Base-by-base conservation (phyloP, 2,329 filamentous ascomycete species). In the Aspergillus brasiliensis region DNA sequence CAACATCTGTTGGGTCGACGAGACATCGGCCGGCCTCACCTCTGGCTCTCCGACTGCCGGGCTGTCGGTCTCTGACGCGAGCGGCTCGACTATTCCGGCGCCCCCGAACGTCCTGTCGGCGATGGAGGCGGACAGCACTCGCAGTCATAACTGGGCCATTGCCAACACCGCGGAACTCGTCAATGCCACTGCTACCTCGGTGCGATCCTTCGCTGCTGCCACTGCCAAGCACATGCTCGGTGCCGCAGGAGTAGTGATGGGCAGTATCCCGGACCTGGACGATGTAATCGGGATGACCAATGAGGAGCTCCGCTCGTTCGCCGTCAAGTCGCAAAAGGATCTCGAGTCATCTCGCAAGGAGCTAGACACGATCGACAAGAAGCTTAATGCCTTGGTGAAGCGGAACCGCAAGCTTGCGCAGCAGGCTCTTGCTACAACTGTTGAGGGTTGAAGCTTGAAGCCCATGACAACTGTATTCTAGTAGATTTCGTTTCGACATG, bases 341-440 rank as follows among this genome's bases (percentile, higher is more conserved):
- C 88, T 92, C 77, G 89, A 92, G 65, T 80, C 81, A 8, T 84
- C 93, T 66, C 87, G 88, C 73, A 83, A 83, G 66, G 88, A 94
- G 61, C 87, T 92, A 67, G 82, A 81, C 57, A 59, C 70, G 4
- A 69, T 78, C 37, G 79, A 81, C 62, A 81, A 81, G 67, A 77
- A 79, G 61, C 69, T 78, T 27, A 65, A 64, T 23, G 76, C 72
- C 10, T 63, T 79, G 23, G 72, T 79, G 38, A 78, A 78, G 48
- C 71, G 77, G 10, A 79, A 79, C 66, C 78, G 74, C 66, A 79
- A 79, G 62, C 66, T 79, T 27, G 74, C 75, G 51, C 76, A 78
- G 56, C 76, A 78, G 62, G 77, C 77, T 7, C 56, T 79, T 27
- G 61, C 69, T 7, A 69, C 70, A 5, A 46, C 52, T 6, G 52